A percentile compares a stretch with the other conserved stretches of the same genome.
phyloP scores from a whole-genome alignment of 306 rosid genomes.

The Vicia faba region DNA sequence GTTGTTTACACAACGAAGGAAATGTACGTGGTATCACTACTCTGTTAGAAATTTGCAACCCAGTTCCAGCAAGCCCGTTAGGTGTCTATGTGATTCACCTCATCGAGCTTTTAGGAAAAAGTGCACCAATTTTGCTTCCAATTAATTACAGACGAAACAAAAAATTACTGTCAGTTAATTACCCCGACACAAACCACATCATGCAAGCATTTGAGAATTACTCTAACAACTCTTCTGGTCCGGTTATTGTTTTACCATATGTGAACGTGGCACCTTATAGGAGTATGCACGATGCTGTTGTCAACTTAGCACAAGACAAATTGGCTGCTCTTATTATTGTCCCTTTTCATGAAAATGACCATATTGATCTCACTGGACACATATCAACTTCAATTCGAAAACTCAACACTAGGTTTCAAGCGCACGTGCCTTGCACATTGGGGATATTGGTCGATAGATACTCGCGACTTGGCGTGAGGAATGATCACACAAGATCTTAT shows the following conservation, averaged over 20 bases:
- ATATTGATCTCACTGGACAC: not conserved
- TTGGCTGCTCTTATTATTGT: conserved; percentile 44
- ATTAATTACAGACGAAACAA: conserved; percentile 17
- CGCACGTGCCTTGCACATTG: conserved; percentile 49
- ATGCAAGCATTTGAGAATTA: conserved; percentile 62
- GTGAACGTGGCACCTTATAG: conserved; percentile 55
- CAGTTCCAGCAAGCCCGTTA: conserved; percentile 41
- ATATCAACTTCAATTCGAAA: conserved; percentile 26
- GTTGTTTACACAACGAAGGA: conserved; percentile 54
- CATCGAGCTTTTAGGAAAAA: conserved; percentile 48
- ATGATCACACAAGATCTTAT: not conserved
- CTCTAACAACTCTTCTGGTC: conserved; percentile 44
- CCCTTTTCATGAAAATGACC: conserved; percentile 53
- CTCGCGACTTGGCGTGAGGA: not conserved
- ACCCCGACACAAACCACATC: conserved; percentile 44
- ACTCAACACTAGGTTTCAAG: conserved; percentile 43
- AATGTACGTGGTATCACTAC: conserved; percentile 46
- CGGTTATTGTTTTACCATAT: conserved; percentile 38
- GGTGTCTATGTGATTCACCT: conserved; percentile 46
- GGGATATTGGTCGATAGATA: conserved; percentile 65
- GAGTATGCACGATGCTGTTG: conserved; percentile 54
- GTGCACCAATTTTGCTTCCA: conserved; percentile 51
- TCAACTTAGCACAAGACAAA: conserved; percentile 46
- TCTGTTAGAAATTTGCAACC: conserved; percentile 54
- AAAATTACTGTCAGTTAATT: conserved; percentile 17